phyloP scores from a whole-genome alignment of 148 eudicot genomes.

The Chenopodium album region DNA sequence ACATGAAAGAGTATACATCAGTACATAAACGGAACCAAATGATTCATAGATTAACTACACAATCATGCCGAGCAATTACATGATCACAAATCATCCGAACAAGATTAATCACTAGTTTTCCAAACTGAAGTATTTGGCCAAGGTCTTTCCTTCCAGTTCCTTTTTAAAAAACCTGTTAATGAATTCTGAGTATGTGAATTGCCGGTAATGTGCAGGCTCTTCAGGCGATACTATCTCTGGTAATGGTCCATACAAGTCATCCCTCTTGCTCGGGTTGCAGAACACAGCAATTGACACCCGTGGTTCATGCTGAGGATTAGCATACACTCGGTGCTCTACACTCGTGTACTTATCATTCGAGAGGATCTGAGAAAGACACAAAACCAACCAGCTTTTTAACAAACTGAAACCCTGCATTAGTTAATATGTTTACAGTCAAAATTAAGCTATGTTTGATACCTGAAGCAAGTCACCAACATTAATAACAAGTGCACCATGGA shows the following conservation, averaged over 20 bases:
- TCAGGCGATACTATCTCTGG: conserved; percentile 46
- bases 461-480: conserved; percentile 52
- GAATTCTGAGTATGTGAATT: conserved; percentile 19
- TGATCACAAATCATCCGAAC: background rate
- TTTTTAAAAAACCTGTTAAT: conserved; percentile 14
- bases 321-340: conserved; percentile 63
- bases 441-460: conserved; percentile 23
- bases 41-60: background rate
- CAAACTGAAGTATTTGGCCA: conserved; percentile 22
- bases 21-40: too few species aligned
- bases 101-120: conserved; percentile 10
- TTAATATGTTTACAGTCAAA: background rate
- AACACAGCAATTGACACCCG: conserved; percentile 55
- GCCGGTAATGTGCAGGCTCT: conserved; percentile 51
- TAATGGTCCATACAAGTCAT: conserved; percentile 51
- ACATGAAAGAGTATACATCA: too few species aligned
- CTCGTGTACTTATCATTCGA: conserved; percentile 66
- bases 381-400: background rate
- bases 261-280: conserved; percentile 50
- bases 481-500: conserved; percentile 43
- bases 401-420: background rate
- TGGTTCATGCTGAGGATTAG: conserved; percentile 40
- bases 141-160: conserved; percentile 24
- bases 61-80: background rate
- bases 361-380: conserved; percentile 38